Evolutionary conservation across 2,329 filamentous ascomycete species (phyloP), one percentile per base, ranked within the genome.

Genomic region (Colletotrichum spaethianum): DNA sequence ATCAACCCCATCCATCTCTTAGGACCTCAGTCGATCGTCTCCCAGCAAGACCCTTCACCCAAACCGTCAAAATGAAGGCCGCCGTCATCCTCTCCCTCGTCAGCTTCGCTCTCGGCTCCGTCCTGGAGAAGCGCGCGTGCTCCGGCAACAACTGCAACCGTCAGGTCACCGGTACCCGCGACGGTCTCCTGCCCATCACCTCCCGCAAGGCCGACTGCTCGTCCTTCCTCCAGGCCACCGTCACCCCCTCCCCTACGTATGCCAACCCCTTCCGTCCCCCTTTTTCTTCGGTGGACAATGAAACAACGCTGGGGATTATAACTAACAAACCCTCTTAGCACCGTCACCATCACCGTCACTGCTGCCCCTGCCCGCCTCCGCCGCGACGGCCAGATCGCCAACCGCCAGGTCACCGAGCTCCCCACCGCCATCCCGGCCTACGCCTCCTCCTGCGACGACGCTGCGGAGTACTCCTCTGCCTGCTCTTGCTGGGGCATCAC

Each of bases 401-500:
- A 75, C 73, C 79, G 80, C 67, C 79, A 79, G 71, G 79, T 78
- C 56, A 82, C 81, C 53, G 74, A 77, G 50, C 61, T 75, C 50
- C 79, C 82, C 67, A 80, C 75, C 56, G 75, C 70, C 60, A 75
- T 84, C 66, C 84, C 84, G 60, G 76, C 80, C 67, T 86, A 85
- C 77, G 83, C 83, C 65, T 80, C 80, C 26, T 77, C 77, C 55
- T 85, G 83, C 78, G 76, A 77, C 65, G 73, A 77, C 52, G 7
- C 67, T 16, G 76, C 73, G 40, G 77, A 78, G 57, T 86, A 84
- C 79, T 78, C 82, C 40, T 83, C 83, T 46, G 84, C 82, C 64
- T 86, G 84, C 81, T 79, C 78, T 63, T 86, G 84, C 82, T 86
- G 80, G 79, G 83, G 84, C 60, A 80, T 86, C 78, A 85, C 83